Conservation (phyloP, 2,329 filamentous ascomycete genomes). For the Fusarium vanettenii region DNA sequence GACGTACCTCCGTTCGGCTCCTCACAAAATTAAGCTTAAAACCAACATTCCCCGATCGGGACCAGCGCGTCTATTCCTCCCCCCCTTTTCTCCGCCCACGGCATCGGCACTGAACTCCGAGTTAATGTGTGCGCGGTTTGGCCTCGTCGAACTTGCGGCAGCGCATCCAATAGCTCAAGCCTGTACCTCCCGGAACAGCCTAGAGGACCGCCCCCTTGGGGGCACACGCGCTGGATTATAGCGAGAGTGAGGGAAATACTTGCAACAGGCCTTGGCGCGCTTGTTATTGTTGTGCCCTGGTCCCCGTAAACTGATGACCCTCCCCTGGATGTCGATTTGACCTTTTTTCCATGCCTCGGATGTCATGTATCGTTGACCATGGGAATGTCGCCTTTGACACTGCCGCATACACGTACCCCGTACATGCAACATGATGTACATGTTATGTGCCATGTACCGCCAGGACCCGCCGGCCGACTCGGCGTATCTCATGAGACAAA, state of each 20-base stretch:
- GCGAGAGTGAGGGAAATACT: slow-evolving; percentile 8
- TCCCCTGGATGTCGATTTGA: background rate
- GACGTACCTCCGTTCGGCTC: background rate
- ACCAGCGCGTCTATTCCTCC: background rate
- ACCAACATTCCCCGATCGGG: background rate
- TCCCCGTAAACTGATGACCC: background rate
- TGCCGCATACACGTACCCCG: background rate
- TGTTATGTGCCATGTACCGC: background rate
- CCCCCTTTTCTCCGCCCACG: background rate
- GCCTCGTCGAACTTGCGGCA: background rate
- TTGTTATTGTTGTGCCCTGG: background rate
- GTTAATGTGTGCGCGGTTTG: background rate
- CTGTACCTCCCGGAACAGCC: slow-evolving; percentile 2
- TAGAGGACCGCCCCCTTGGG: background rate
- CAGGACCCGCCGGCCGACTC: background rate
- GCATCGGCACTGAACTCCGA: background rate
- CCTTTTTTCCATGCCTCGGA: background rate
- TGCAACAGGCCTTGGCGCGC: slow-evolving; percentile 5
- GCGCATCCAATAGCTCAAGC: slow-evolving; percentile 1
- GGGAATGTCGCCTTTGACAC: background rate
- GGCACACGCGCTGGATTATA: background rate
- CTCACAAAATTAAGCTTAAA: background rate
- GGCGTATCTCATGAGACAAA: background rate
- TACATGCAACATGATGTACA: background rate
- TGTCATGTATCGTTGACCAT: background rate